A percentile compares a stretch with the other conserved stretches of the same genome.
Evolutionary conservation across 768 basidiomycete species (phyloP).

Genomic region (Trametes cubensis): DNA sequence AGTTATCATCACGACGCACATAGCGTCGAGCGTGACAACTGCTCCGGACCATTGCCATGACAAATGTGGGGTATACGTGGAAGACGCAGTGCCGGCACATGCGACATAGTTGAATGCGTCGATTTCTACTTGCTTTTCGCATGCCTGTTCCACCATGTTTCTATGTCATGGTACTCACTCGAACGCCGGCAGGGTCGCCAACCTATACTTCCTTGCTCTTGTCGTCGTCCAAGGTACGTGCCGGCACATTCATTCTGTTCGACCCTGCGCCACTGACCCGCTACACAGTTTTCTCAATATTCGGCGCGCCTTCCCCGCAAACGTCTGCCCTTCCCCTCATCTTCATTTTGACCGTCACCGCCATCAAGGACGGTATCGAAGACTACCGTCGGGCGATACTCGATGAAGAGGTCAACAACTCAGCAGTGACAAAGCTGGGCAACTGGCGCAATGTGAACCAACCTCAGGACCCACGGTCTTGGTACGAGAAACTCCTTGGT

Average conservation of each 20-base stretch:
- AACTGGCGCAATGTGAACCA: slow-evolving; percentile 92
- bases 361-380: slow-evolving; percentile 94
- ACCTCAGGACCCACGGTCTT: slow-evolving; percentile 72
- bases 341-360: slow-evolving; percentile 87
- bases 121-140: slow-evolving; percentile 2
- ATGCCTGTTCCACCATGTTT: not conserved
- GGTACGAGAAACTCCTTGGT: slow-evolving; percentile 74
- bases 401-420: slow-evolving; percentile 95
- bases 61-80: too few relatives aligned
- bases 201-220: slow-evolving; percentile 87
- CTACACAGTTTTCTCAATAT: slow-evolving; percentile 78
- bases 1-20: too few relatives aligned
- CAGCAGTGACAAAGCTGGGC: slow-evolving; percentile 86
- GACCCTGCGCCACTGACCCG: not conserved
- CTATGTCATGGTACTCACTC: slow-evolving; percentile 10
- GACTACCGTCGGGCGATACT: slow-evolving; percentile 88
- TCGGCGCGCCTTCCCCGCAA: slow-evolving; percentile 83
- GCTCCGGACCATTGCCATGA: too few relatives aligned
- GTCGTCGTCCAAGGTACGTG: slow-evolving; percentile 76
- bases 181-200: slow-evolving; percentile 64
- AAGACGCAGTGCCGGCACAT: too few relatives aligned
- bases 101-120: too few relatives aligned
- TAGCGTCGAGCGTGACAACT: too few relatives aligned
- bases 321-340: slow-evolving; percentile 84
- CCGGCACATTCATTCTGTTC: not conserved